Evolutionary conservation across 83 land plant species (phyloP), one percentile per base, ranked within the genome.

Genomic region (Larix sibirica): DNA sequence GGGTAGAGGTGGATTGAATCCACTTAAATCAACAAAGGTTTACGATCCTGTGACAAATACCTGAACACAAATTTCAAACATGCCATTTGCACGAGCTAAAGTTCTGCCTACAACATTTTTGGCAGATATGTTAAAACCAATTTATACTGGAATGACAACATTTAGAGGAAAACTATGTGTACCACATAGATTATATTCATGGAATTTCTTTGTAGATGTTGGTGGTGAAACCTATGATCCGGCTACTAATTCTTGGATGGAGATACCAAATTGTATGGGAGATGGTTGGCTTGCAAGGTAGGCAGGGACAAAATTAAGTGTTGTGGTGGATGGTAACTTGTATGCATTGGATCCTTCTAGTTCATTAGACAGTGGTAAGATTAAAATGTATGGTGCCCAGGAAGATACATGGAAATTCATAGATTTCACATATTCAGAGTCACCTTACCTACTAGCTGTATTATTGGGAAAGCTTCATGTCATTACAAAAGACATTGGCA

Each of bases 201-300:
- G 99, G 99, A 98, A 98, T 5, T 98, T 98, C 81, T 96, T 98
- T 84, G 96, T 98, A 44, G 98, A 98, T 83, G 95, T 94, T 76
- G 98, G 99, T 3, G 99, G 99, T n/a, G 98, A 97, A 75, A 88
- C 93, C 0, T 96, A 85, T 85, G 98, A 97, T 85, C 99, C 98
- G 8, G 88, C 86, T 42, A 76, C 87, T 16, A 80, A 93, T 65
- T 54, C 85, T 50, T 97, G 99, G 99, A 75, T 58, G 6, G 99
- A 97, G 82, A 96, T 97, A 98, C 98, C 99, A 38, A 74, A 18
- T 28, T 98, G 99, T 14, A 97, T 97, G 98, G 99, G 99, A 12
- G 99, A 95, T 75, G 97, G 88, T 71, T 98, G 99, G 99, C 99
- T 87, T 6, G 88, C 96, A 17, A 36, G 96, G 81, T 89, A 90